phyloP scores from a whole-genome alignment of 2,329 filamentous ascomycete genomes.

The Paramyrothecium roridum region DNA sequence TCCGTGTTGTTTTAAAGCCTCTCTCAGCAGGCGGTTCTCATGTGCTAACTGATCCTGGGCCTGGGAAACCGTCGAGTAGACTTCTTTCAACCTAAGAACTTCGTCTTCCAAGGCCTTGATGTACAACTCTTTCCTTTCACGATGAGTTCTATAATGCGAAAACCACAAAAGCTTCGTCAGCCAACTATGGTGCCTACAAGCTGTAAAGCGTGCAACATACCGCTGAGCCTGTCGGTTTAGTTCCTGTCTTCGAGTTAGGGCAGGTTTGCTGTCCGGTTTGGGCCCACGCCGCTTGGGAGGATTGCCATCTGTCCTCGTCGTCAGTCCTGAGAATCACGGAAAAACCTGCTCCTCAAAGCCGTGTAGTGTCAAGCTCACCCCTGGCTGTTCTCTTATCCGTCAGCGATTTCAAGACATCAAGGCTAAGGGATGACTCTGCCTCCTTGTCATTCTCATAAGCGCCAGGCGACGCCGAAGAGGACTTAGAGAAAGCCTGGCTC shows the following conservation, averaged over 20 bases:
- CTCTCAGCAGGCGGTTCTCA: conserved; percentile 75
- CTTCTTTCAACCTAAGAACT: conserved; percentile 82
- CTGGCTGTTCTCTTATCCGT: conserved; percentile 74
- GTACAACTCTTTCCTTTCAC: conserved; percentile 93
- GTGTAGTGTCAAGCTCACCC: conserved; percentile 44
- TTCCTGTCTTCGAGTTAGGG: conserved; percentile 86
- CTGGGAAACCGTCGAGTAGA: conserved; percentile 69
- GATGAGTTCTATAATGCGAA: conserved; percentile 70
- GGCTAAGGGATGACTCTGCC: conserved; percentile 44
- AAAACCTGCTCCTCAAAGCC: neutral
- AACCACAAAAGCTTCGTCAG: neutral
- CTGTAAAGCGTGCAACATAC: conserved; percentile 42
- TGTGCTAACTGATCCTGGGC: conserved; percentile 74
- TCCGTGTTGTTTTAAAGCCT: conserved; percentile 51
- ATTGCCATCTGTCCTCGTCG: conserved; percentile 68
- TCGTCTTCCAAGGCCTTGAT: conserved; percentile 93
- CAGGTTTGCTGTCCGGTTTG: conserved; percentile 94
- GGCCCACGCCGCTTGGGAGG: conserved; percentile 86
- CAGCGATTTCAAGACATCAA: conserved; percentile 64
- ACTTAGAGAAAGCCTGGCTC: conserved; percentile 27
- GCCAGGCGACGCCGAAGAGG: conserved; percentile 45
- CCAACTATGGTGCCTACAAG: neutral
- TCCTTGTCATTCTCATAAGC: conserved; percentile 31
- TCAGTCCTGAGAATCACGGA: conserved; percentile 5
- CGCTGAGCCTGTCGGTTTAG: conserved; percentile 93